phyloP scores from a whole-genome alignment of 1,139 yeast species.

The Blastobotrys indianensis region DNA sequence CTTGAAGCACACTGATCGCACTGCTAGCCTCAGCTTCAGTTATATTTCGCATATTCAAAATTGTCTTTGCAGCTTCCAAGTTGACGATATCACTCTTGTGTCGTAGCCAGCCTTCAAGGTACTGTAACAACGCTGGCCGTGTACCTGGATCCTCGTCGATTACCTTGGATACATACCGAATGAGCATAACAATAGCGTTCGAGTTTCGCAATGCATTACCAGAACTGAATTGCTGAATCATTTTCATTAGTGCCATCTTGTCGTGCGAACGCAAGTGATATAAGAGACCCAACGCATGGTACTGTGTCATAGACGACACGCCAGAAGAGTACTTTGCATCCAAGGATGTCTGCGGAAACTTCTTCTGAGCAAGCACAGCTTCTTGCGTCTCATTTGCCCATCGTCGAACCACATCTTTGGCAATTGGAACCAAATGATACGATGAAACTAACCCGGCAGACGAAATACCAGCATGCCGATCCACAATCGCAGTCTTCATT shows the following conservation, averaged over 20 bases:
- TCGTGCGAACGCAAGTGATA: slow-evolving; percentile 87
- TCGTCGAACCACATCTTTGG: slow-evolving; percentile 86
- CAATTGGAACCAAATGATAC: slow-evolving; percentile 81
- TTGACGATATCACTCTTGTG: slow-evolving; percentile 88
- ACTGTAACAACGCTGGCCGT: slow-evolving; percentile 48
- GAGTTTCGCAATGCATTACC: slow-evolving; percentile 42
- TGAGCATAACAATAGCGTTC: slow-evolving; percentile 73
- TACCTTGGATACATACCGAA: slow-evolving; percentile 72
- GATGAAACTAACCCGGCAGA: slow-evolving; percentile 91
- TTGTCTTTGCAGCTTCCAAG: slow-evolving; percentile 86
- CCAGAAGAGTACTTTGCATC: slow-evolving; percentile 39
- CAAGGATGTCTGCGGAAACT: slow-evolving; percentile 42
- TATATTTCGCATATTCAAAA: slow-evolving; percentile 57
- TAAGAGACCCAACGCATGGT: slow-evolving; percentile 89
- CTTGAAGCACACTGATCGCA: slow-evolving; percentile 69
- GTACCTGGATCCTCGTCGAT: slow-evolving; percentile 52
- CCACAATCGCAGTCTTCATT: slow-evolving; percentile 89
- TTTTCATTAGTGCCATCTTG: slow-evolving; percentile 87
- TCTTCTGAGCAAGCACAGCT: slow-evolving; percentile 65
- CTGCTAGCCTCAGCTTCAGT: slow-evolving; percentile 55
- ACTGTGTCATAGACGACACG: slow-evolving; percentile 74
- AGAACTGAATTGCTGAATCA: slow-evolving; percentile 69
- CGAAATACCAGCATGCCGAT: slow-evolving; percentile 78
- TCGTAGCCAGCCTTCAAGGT: slow-evolving; percentile 64
- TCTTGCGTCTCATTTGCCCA: slow-evolving; percentile 94